phyloP scores from a whole-genome alignment of 306 rosid species.

The Cucurbita pepo region DNA sequence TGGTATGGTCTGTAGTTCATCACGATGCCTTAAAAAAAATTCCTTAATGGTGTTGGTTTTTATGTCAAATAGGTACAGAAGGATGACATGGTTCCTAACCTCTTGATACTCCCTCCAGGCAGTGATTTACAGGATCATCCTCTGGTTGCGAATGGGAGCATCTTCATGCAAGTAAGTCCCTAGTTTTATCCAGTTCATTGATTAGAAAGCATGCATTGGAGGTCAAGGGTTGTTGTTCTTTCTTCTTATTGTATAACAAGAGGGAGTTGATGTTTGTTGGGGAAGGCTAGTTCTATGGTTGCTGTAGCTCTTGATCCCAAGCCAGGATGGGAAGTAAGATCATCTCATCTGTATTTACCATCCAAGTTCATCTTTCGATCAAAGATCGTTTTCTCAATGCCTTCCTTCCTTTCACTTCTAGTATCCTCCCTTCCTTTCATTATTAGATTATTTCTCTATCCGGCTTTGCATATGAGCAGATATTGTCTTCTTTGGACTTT shows the following conservation, averaged over 20 bases:
- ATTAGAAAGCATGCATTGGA: background rate
- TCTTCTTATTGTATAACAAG: background rate
- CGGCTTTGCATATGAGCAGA: background rate
- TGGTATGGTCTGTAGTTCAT: background rate
- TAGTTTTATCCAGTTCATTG: background rate
- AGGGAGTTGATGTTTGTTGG: conserved; percentile 25
- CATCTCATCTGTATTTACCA: background rate
- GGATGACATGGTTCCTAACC: conserved; percentile 62
- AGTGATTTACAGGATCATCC: conserved; percentile 81
- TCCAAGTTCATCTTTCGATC: background rate
- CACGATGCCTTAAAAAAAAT: background rate
- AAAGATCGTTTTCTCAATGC: background rate
- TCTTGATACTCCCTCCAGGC: conserved; percentile 71
- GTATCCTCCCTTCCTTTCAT: conserved; percentile 32
- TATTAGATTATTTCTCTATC: background rate
- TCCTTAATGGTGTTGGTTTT: conserved; percentile 1
- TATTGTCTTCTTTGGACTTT: too few relatives aligned
- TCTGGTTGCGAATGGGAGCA: conserved; percentile 57
- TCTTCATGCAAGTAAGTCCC: conserved; percentile 74
- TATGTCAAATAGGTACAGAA: conserved; percentile 41
- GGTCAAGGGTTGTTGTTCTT: background rate
- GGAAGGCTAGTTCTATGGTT: conserved; percentile 93
- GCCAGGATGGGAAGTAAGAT: conserved; percentile 87
- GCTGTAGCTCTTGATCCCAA: conserved; percentile 79
- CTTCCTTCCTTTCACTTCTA: conserved; percentile 8